phyloP scores from a whole-genome alignment of 1,284 basidiomycete genomes.

The Fomitopsis palustris region DNA sequence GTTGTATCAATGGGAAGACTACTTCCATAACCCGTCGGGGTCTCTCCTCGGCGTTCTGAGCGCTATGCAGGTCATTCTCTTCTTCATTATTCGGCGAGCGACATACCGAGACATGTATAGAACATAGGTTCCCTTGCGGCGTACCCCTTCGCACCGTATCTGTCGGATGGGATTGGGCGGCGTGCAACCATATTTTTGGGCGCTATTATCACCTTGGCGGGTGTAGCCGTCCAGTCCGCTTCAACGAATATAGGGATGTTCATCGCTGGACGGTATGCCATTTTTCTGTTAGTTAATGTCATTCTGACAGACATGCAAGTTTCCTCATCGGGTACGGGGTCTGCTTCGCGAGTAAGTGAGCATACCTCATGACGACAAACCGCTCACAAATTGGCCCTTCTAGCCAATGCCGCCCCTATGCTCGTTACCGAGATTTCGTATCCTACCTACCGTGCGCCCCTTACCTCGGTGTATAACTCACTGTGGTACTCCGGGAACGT shows the following conservation, averaged over 20 bases:
- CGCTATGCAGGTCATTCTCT: conserved; percentile 56
- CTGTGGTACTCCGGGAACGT: conserved; percentile 47
- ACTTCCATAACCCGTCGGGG: conserved; percentile 52
- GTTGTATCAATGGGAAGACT: conserved; percentile 54
- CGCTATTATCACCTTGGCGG: conserved; percentile 58
- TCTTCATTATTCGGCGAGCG: background rate
- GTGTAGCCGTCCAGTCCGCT: conserved; percentile 68
- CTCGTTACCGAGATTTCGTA: conserved; percentile 55
- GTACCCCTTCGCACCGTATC: conserved; percentile 65
- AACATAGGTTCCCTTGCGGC: conserved; percentile 64
- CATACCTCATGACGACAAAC: background rate
- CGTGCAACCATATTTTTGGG: conserved; percentile 58
- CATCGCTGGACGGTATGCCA: conserved; percentile 64
- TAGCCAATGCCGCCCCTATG: conserved; percentile 45
- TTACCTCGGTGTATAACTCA: conserved; percentile 53
- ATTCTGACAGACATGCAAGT: conserved; percentile 45
- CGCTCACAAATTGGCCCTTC: background rate
- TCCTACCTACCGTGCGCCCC: conserved; percentile 48
- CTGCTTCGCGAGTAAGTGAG: conserved; percentile 2
- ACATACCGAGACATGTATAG: conserved; percentile 28
- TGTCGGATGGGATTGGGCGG: conserved; percentile 66
- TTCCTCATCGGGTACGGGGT: conserved; percentile 8
- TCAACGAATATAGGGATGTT: conserved; percentile 78
- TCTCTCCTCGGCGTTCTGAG: conserved; percentile 61
- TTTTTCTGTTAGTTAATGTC: background rate